Base-by-base conservation (phyloP, 1,284 basidiomycete species). In the Xerocomus nothofagi region DNA sequence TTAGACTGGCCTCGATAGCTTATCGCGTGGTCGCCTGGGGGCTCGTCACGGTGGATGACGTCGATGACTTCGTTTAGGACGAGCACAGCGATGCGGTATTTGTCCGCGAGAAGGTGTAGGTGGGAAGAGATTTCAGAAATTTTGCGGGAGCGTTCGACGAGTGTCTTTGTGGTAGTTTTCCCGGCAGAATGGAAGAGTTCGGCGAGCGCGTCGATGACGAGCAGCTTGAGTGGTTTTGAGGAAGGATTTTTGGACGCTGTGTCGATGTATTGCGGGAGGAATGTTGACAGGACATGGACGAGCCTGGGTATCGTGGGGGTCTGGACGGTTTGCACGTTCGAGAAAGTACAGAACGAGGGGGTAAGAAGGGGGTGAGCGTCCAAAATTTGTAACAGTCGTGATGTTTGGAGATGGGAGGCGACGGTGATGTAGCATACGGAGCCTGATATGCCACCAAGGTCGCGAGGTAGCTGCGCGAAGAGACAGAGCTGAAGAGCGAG, bases 21-120 rank as follows among this genome's bases (percentile, higher is more conserved):
- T 40, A 55, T 46, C 8, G 41, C 49, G n/a, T 56, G 61, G 6
- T 51, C 46, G 43, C 67, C 61, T 11, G 50, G 54, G 34, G 53
- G 53, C 6, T 62, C 49, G 10, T 47, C 59, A 15, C 67, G 70
- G 26, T 80, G 69, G 53, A 92, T 84, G 7, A 81, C 82, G 60
- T 93, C 88, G n/a, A 82, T 76, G 3, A 94, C 91, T 66, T 93
- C 89, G 67, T 95, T 96, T 39, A 97, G 71, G 32, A 95, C 84
- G 23, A 96, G 71, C 27, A 96, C 73, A 0, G 91, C 90, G 21
- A 95, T 66, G 30, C 74, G 71, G 59, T 87, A 75, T 49, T 70
- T 74, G 54, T 71, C 72, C 0, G 90, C 90, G 15, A 94, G 71
- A 3, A 67, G 60, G 65, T 93, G 91, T 7, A 95, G 77, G 39